Percentiles rank a stretch among this genome's conserved stretches.
Evolutionary conservation across 331 rosid genomes (phyloP).

Genomic region (Quercus lobata): DNA sequence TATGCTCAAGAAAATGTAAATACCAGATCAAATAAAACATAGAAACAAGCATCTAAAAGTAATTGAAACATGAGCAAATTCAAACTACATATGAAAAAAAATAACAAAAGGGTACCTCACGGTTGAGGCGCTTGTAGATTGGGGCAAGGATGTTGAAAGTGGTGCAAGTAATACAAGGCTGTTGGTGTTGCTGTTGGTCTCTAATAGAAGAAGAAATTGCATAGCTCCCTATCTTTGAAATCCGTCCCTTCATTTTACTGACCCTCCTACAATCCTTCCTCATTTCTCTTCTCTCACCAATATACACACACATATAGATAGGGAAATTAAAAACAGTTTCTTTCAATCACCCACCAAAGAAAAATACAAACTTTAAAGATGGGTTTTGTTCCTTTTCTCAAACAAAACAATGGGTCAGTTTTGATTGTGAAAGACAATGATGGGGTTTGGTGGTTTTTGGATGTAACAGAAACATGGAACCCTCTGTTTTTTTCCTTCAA

Average conservation of each 20-base stretch:
- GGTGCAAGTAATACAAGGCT: constrained; percentile 82
- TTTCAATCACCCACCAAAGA: neutral
- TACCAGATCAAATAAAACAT: neutral
- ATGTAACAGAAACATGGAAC: neutral
- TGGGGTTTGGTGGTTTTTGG: neutral
- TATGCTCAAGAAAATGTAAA: too few species aligned
- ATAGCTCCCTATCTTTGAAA: constrained; percentile 68
- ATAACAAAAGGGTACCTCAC: constrained; percentile 40
- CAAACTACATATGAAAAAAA: neutral
- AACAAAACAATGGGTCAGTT: neutral
- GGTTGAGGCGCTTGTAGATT: constrained; percentile 77
- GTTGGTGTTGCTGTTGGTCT: constrained; percentile 66
- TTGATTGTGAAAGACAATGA: neutral
- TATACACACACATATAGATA: neutral
- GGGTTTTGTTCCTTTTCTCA: neutral
- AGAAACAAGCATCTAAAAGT: too few species aligned
- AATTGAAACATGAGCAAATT: too few species aligned
- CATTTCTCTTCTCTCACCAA: constrained; percentile 32
- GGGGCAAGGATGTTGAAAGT: constrained; percentile 98
- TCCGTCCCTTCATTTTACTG: constrained; percentile 60
- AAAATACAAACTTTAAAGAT: neutral
- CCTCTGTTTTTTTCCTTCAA: neutral
- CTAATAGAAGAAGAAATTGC: constrained; percentile 67
- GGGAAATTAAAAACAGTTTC: neutral
- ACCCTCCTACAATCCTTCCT: constrained; percentile 34